phyloP scores from a whole-genome alignment of 306 rosid species.

The Acacia melanoxylon region DNA sequence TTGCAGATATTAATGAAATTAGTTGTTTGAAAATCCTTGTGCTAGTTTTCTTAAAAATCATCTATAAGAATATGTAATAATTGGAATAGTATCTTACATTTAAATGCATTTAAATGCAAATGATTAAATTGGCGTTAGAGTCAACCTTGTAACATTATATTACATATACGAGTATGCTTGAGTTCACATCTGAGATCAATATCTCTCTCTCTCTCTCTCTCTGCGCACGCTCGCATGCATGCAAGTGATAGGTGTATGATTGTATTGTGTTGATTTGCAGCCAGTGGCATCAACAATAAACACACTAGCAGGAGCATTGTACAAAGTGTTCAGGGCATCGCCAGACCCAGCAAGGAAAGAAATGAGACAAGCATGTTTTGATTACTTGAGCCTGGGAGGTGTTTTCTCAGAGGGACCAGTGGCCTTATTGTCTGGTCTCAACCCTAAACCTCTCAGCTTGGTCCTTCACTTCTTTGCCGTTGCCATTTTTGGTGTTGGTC shows the following conservation, averaged over 20 bases:
- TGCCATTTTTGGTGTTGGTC: slow-evolving; percentile 50
- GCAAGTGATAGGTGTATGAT: not conserved
- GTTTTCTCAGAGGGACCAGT: slow-evolving; percentile 52
- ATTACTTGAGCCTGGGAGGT: slow-evolving; percentile 64
- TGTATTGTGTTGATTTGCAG: slow-evolving; percentile 35
- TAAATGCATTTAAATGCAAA: too few species aligned
- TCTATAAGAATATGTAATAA: too few species aligned
- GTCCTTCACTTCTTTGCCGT: slow-evolving; percentile 59
- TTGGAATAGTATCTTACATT: too few species aligned
- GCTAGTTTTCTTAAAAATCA: too few species aligned
- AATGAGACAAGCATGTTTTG: slow-evolving; percentile 59
- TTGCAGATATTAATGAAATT: too few species aligned
- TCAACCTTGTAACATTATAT: not conserved
- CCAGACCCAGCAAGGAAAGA: slow-evolving; percentile 67
- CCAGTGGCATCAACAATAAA: slow-evolving; percentile 72
- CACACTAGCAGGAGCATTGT: slow-evolving; percentile 74
- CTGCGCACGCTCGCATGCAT: too few species aligned
- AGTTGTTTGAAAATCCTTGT: too few species aligned
- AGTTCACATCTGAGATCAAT: not conserved
- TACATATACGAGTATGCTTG: not conserved
- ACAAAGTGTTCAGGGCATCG: slow-evolving; percentile 69
- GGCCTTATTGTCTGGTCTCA: slow-evolving; percentile 60
- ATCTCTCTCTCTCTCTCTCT: not conserved
- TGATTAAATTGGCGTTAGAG: not conserved
- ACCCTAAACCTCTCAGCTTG: slow-evolving; percentile 52